Evolutionary conservation across 75 land plant genomes (phyloP), one percentile per base, ranked within the genome.

Genomic region (Sequoia sempervirens): DNA sequence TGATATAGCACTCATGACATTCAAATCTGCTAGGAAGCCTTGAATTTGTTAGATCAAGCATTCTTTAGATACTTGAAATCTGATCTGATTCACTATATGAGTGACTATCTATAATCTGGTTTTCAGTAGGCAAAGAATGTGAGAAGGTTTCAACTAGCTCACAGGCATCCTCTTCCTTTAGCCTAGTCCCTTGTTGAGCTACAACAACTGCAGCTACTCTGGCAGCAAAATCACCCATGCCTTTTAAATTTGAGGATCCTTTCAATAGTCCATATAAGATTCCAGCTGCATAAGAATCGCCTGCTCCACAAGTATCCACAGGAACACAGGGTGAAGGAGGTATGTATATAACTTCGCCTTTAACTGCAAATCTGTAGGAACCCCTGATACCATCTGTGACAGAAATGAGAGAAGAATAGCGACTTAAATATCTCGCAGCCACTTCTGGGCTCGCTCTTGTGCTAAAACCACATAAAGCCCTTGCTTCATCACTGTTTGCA

Each of bases 261-360:
- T 89, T 89, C 28, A 97, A 86, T 68, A 97, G 79, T 54, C 95
- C 94, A 72, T 95, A 97, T 43, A 97, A 83, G 46, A 97, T 86
- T 70, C 99, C 99, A 13, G 98, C 97, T 5, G 99, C 98, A 90
- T 97, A 97, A 4, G 96, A 96, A 88, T 97, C 99, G 9, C 99
- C 99, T n/a, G 99, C 99, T 4, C 99, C 99, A 85, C 98, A 95
- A 14, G 99, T 97, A 84, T 95, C 98, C 12, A 93, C 91, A 3
- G 99, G 98, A 26, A 88, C 81, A 83, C 99, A 95, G 0, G 89
- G 92, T 12, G 94, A 89, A 34, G 99, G 94, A 56, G 96, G 96
- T 26, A 97, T 88, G 54, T 92, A 95, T 41, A 91, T 72, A 37
- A 91, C 92, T 91, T 95, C 94, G 34, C 96, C 99, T 85, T 89